Base-by-base conservation (phyloP, 1,284 basidiomycete species). In the Meripilus lineatus region DNA sequence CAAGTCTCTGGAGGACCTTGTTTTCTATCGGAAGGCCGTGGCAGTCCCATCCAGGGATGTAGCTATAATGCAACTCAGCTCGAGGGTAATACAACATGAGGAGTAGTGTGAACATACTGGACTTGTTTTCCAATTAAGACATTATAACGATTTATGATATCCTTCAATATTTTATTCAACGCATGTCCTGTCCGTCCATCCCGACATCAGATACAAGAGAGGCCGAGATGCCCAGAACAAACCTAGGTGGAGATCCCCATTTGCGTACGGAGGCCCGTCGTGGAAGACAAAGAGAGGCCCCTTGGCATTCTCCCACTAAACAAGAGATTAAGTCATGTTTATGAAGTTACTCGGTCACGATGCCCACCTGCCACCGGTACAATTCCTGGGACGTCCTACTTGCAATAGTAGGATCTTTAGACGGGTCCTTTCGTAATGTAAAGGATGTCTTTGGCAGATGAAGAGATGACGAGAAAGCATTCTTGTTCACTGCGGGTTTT, bases 191-290 rank as follows among this genome's bases (percentile, higher is more conserved):
- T 11, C 36, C 23, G 26, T 37, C 21, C 18, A 32, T 46, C 21
- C 38, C 34, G 39, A 33, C 26, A 24, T 20, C 33, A 32, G 33
- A 26, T 33, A 22, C 10, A 39, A 40, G 15, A 36, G 22, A 17
- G 28, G 15, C 38, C 34, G 38, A 24, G 23, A 35, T 30, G 35
- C 21, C 21, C 13, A 48, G 30, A 5, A 58, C 74, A 51, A 52
- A 93, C 93, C 95, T 72, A 95, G 93, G 59, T 99, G 96, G 37
- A 99, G 68, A 56, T 89, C 77, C 1, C 96, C 96, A 61, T 99
- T 99, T 1, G 96, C 96, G 58, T 99, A 99, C 0, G 95, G 96
- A 18, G 96, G 96, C 0, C 96, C 96, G 62, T 99, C 96, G 57
- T 96, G 94, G 39, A 96, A 72, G 20, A 97, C 83, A 59, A 93